Evolutionary conservation across 352 stramenopile genomes (phyloP), one percentile per base, ranked within the genome.

Genomic region (Globisporangium alternatum): DNA sequence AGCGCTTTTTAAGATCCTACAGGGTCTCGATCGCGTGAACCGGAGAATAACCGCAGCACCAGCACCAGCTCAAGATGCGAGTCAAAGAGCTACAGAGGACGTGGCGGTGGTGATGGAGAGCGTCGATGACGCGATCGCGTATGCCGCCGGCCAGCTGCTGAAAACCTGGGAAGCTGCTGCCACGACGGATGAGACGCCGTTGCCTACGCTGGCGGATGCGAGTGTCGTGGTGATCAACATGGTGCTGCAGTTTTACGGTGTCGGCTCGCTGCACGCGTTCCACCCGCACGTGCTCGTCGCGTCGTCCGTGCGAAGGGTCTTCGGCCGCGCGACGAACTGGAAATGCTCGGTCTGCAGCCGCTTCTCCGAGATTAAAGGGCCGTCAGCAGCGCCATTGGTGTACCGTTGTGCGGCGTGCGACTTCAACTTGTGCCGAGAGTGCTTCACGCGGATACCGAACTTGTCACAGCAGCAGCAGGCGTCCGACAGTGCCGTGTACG

Each of bases 391-490:
- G 0, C 60, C 47, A 30, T 65, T 72, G 31, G 75, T 78, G 0
- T 83, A 86, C 70, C 75, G 77, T n/a, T 88, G 79, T 55, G 67
- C 76, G 31, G 73, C 75, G 8, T 88, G 79, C 60, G 72, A 81
- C 47, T 82, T 88, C 48, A 80, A 83, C 25, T 28, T 88, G 17
- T 88, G 79, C 62, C 70, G 71, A 2, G 77, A 86, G 58, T 88
- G 79, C 65, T 83, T 84, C 39, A 91, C 82, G 9, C 74, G 84
- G 48, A 83, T 93, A 45, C 84, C 84, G 0, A 90, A 89, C 56
- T 54, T 48, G 21, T 60, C 66, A 25, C 33, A 57, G 28, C 31
- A 45, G 8, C 19, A 25, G 19, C 31, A 48, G 25, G 15, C 12
- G 37, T 45, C 21, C 1, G 53, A 55, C 30, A 25, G 28, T 28